A percentile compares a stretch with the other conserved stretches of the same genome.
Conservation (phyloP, 2,329 filamentous ascomycete genomes). For the Colletotrichum eleusines region DNA sequence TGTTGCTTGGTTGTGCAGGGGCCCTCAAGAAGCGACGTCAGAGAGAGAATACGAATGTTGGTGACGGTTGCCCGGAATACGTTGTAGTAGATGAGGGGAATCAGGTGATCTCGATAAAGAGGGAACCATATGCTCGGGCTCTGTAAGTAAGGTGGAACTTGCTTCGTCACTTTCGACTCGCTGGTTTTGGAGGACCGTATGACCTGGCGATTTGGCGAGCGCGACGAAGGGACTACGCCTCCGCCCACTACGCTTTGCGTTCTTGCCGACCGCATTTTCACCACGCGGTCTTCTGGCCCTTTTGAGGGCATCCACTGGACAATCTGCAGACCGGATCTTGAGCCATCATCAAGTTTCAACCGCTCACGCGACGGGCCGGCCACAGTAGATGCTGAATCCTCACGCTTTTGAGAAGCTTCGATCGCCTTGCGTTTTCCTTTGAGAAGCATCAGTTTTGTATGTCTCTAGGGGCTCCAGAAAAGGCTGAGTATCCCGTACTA, state of each 20-base stretch:
- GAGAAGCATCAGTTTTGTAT: not conserved
- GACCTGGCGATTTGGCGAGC: not conserved
- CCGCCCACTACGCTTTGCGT: not conserved
- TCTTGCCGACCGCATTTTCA: not conserved
- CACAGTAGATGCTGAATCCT: not conserved
- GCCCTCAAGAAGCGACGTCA: constrained; percentile 43
- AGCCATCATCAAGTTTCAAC: not conserved
- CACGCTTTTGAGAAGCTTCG: not conserved
- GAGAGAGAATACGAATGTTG: constrained; percentile 50
- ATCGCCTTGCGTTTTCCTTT: constrained; percentile 37
- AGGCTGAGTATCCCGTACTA: constrained; percentile 44
- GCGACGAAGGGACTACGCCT: too few relatives aligned
- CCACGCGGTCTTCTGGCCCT: not conserved
- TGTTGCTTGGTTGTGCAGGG: constrained; percentile 35
- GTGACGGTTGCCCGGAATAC: constrained; percentile 51
- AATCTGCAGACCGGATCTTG: not conserved
- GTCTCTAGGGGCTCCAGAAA: not conserved
- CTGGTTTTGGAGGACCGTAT: not conserved
- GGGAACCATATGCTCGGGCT: constrained; percentile 41
- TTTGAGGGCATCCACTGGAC: not conserved
- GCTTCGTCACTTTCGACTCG: not conserved
- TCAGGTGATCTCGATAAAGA: constrained; percentile 48
- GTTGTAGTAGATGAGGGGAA: constrained; percentile 54
- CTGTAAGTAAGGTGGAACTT: constrained; percentile 11
- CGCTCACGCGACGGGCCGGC: too few relatives aligned